Evolutionary conservation across 2,329 filamentous ascomycete species (phyloP).

Genomic region (Escovopsis sp.): DNA sequence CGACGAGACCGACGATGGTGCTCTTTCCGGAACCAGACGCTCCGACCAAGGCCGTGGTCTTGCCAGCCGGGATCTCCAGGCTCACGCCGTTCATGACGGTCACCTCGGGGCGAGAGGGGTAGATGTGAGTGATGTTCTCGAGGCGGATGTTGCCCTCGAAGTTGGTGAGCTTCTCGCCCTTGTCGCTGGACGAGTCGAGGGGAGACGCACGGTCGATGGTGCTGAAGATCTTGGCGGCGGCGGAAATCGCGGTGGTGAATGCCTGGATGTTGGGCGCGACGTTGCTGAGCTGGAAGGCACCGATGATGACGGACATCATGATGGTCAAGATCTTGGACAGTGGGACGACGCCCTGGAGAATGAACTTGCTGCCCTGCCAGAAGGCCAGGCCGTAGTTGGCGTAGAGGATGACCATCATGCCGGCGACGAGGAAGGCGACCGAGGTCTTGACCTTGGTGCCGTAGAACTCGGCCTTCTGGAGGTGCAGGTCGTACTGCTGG

Average conservation of each 20-base stretch:
- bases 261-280: slow-evolving; percentile 75
- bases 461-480: slow-evolving; percentile 56
- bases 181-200: slow-evolving; percentile 56
- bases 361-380: slow-evolving; percentile 69
- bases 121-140: slow-evolving; percentile 76
- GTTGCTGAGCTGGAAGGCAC: slow-evolving; percentile 80
- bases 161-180: slow-evolving; percentile 54
- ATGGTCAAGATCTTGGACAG: slow-evolving; percentile 69
- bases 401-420: slow-evolving; percentile 73
- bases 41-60: slow-evolving; percentile 84
- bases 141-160: slow-evolving; percentile 70
- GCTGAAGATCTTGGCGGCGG: slow-evolving; percentile 80
- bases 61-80: slow-evolving; percentile 73
- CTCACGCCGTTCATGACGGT: slow-evolving; percentile 73
- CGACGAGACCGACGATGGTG: slow-evolving; percentile 83
- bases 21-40: slow-evolving; percentile 91
- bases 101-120: slow-evolving; percentile 84
- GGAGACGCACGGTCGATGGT: slow-evolving; percentile 84
- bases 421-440: slow-evolving; percentile 64
- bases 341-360: slow-evolving; percentile 48
- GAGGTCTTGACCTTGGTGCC: slow-evolving; percentile 62
- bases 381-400: slow-evolving; percentile 79
- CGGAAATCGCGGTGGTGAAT: slow-evolving; percentile 70
- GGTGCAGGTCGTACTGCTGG: slow-evolving; percentile 64
- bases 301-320: slow-evolving; percentile 82